These are phyloP conservation scores for Lyophyllum shimeji DNA, from an alignment of 768 basidiomycete genomes.

Conservation along the genomic window DNA sequence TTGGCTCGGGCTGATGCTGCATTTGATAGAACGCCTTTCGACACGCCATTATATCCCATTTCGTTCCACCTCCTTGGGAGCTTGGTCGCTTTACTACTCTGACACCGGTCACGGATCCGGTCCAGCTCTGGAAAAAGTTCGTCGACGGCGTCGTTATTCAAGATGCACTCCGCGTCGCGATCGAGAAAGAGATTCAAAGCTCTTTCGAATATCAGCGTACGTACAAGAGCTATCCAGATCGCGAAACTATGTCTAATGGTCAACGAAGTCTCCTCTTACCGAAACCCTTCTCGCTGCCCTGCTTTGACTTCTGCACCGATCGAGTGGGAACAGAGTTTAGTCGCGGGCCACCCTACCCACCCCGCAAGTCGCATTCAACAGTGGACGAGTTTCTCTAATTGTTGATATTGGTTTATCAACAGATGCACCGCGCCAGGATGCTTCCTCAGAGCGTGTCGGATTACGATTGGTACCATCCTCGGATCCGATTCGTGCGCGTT, in stretches of 20 bases:
- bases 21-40: slow-evolving; percentile 23
- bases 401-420: slow-evolving; percentile 4
- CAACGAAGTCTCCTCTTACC: slow-evolving; percentile 35
- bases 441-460: slow-evolving; percentile 29
- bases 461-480: slow-evolving; percentile 57
- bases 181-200: slow-evolving; percentile 42
- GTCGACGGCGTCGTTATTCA: slow-evolving; percentile 34
- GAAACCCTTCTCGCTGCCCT: slow-evolving; percentile 41
- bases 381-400: not conserved
- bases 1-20: not conserved
- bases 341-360: slow-evolving; percentile 60
- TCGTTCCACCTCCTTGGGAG: slow-evolving; percentile 39
- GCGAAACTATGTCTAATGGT: not conserved
- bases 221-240: slow-evolving; percentile 8
- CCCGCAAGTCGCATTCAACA: slow-evolving; percentile 35
- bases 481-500: slow-evolving; percentile 46
- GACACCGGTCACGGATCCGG: slow-evolving; percentile 29
- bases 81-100: slow-evolving; percentile 28
- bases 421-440: slow-evolving; percentile 61
- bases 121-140: slow-evolving; percentile 42
- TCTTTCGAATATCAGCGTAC: slow-evolving; percentile 45
- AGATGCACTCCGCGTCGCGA: slow-evolving; percentile 28
- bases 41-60: slow-evolving; percentile 28
- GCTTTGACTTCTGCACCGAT: slow-evolving; percentile 39
- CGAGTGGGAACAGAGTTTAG: slow-evolving; percentile 59